Conservation (phyloP, 805 yeast species). For the Teunomyces lycoperdinae region DNA sequence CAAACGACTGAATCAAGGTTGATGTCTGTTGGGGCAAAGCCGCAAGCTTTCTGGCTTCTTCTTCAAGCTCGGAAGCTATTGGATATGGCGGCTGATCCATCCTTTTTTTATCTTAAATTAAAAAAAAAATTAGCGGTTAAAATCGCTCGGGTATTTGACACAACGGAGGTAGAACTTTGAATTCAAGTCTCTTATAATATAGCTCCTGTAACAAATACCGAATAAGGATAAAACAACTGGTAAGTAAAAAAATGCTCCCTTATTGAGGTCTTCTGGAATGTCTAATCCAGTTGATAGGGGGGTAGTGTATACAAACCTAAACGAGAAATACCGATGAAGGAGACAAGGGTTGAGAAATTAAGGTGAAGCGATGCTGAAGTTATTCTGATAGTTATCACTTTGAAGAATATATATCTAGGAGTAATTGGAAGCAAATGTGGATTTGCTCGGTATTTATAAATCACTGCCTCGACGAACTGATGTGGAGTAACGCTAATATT, state of each 20-base stretch:
- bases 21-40: slow-evolving; percentile 27
- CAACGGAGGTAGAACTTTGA: background rate
- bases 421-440: no score
- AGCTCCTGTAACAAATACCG: background rate
- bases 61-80: slow-evolving; percentile 13
- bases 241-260: background rate
- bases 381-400: background rate
- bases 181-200: background rate
- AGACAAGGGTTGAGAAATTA: background rate
- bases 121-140: background rate
- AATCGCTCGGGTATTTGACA: background rate
- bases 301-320: background rate
- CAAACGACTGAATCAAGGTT: slow-evolving; percentile 25
- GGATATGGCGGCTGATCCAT: slow-evolving; percentile 1
- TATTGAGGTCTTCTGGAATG: background rate
- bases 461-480: background rate
- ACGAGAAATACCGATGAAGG: background rate
- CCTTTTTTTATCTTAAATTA: background rate
- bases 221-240: background rate
- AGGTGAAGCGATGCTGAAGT: background rate
- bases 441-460: background rate
- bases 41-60: slow-evolving; percentile 20
- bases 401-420: no score
- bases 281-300: background rate
- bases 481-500: background rate